These are phyloP conservation scores for Raddia distichophylla DNA, from an alignment of 176 grass and related monocot species.

Conservation along the genomic window DNA sequence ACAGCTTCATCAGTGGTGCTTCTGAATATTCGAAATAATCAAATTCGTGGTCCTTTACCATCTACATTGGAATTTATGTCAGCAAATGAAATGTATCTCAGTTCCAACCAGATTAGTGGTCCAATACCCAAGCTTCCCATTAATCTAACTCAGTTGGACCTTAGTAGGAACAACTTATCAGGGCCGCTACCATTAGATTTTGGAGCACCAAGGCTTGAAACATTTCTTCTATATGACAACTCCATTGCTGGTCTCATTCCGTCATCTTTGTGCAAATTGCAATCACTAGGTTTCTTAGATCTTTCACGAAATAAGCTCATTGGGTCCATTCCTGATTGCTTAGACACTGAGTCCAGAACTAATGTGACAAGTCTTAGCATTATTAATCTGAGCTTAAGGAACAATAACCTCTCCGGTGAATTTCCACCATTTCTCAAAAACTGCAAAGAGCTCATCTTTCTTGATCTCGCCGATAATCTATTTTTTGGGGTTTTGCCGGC, in stretches of 20 bases:
- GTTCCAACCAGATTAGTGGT: slow-evolving; percentile 39
- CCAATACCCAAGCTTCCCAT: slow-evolving; percentile 37
- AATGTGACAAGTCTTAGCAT: background rate
- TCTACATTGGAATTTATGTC: slow-evolving; percentile 18
- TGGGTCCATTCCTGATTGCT: background rate
- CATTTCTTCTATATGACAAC: slow-evolving; percentile 25
- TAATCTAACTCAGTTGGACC: background rate
- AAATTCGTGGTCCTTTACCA: slow-evolving; percentile 5
- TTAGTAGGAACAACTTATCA: slow-evolving; percentile 44
- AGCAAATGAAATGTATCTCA: background rate
- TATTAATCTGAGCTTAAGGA: background rate
- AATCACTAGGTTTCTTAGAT: background rate
- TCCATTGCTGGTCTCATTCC: slow-evolving; percentile 40
- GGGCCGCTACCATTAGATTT: slow-evolving; percentile 31
- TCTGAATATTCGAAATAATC: slow-evolving; percentile 38
- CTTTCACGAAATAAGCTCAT: slow-evolving; percentile 17
- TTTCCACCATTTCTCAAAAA: slow-evolving; percentile 21
- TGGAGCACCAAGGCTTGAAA: background rate
- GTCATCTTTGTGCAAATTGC: slow-evolving; percentile 32
- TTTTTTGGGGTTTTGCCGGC: background rate
- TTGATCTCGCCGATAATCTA: slow-evolving; percentile 15
- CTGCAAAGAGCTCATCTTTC: background rate
- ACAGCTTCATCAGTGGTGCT: fast-evolving
- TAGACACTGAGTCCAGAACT: background rate
- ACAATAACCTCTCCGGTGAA: slow-evolving; percentile 30